Base-by-base conservation (phyloP, 1,284 basidiomycete species). In the Papiliotrema flavescens region DNA sequence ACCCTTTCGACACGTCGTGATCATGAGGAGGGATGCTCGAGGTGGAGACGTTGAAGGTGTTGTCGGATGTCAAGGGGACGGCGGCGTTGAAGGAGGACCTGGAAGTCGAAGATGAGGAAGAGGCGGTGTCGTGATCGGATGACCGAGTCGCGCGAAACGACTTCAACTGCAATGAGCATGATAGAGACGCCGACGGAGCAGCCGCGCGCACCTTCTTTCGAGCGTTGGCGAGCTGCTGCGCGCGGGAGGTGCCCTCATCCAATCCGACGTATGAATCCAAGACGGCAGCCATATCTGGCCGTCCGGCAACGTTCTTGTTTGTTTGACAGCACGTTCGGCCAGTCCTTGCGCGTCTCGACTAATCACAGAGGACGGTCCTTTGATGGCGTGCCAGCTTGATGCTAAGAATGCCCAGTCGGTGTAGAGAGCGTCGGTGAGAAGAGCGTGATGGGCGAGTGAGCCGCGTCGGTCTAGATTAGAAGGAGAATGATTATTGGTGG, bases 121-220 rank as follows among this genome's bases (percentile, higher is more conserved):
- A 40, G 4, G 23, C 34, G 19, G n/a, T 14, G 34, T 35, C 14
- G 40, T 46, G 28, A 39, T 41, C 50, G 44, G 64, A 62, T 2
- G 66, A 63, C 14, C 67, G 62, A 8, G 65, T 63, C 14, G 70
- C 70, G 22, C 72, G 68, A 50, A 70, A 74, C 32, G 62, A 63
- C 45, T 69, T 66, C 20, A 74, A 62, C 71, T 74, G 59, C 9
- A 39, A 42, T 17, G 22, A 14, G 20, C 17, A 23, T 17, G 17
- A 8, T 34, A 5, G 23, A 51, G 44, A 22, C 3, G 19, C 4
- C 23, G 4, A 39, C 32, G 8, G n/a, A 32, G 22, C 32, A 19
- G 4, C 44, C 13, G 3, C 36, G 54, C 63, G 51, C 53, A 71
- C 71, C 65, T 71, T 72, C 47, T 68, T 71, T 53, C 62, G 60